Evolutionary conservation across 1,139 yeast species (phyloP).

Genomic region (Candida glucosophila): DNA sequence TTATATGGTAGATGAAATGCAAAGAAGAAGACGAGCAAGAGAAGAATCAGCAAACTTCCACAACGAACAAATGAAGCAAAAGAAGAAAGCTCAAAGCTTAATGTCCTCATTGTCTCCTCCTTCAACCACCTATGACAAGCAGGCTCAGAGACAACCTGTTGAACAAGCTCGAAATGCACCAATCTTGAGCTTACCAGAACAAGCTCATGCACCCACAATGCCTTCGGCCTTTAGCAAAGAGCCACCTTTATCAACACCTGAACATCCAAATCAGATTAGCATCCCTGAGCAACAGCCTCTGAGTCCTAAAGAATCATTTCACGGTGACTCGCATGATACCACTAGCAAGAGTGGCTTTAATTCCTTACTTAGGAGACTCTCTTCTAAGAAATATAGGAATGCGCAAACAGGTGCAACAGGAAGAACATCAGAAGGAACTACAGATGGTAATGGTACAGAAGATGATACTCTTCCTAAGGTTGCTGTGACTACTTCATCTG

Average conservation of each 20-base stretch:
- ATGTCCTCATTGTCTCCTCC: too few relatives aligned
- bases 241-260: constrained; percentile 10
- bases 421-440: constrained; percentile 4
- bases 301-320: constrained; percentile 27
- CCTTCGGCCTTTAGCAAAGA: constrained; percentile 10
- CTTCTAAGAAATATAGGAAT: constrained; percentile 23
- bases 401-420: constrained; percentile 10
- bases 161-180: constrained; percentile 10
- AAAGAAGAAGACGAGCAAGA: constrained; percentile 58
- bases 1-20: constrained; percentile 77
- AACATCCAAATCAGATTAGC: constrained; percentile 6
- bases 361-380: constrained; percentile 30
- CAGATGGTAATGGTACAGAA: background rate
- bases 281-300: constrained; percentile 26
- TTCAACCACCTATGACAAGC: too few relatives aligned
- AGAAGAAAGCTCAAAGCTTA: background rate
- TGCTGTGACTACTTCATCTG: constrained; percentile 5
- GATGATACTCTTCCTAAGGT: constrained; percentile 5
- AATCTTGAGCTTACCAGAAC: constrained; percentile 48
- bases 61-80: background rate
- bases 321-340: constrained; percentile 17
- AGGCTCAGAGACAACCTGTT: background rate
- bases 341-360: constrained; percentile 24
- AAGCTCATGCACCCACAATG: constrained; percentile 51
- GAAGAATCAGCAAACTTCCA: too few relatives aligned